Percentiles rank a stretch among this genome's conserved stretches.
phyloP scores from a whole-genome alignment of 2,329 filamentous ascomycete species.

The Graphilbum ipis-grandicollis region DNA sequence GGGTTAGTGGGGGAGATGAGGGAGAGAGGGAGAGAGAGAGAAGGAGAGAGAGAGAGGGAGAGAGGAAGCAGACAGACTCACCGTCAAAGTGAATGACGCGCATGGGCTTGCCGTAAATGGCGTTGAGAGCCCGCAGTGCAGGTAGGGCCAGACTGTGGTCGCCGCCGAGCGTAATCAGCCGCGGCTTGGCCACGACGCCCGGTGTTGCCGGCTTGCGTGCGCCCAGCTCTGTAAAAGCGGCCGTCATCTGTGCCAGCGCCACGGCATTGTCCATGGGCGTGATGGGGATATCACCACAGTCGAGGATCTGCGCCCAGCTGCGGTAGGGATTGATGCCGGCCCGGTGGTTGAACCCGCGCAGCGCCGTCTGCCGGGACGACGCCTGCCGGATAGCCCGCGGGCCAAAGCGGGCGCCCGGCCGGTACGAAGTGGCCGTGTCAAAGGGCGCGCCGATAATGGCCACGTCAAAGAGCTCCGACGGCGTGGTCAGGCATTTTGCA shows the following conservation, averaged over 20 bases:
- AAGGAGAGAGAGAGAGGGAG: conserved; percentile 13
- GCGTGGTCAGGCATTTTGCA: conserved; percentile 51
- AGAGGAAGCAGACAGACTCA: conserved; percentile 9
- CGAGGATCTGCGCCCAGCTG: conserved; percentile 61
- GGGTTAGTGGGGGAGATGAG: neutral
- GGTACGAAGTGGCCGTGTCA: conserved; percentile 55
- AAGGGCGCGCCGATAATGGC: conserved; percentile 58
- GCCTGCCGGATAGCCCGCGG: conserved; percentile 76
- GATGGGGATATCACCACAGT: conserved; percentile 83
- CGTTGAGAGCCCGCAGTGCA: conserved; percentile 47
- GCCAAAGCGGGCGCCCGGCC: conserved; percentile 64
- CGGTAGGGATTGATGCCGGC: conserved; percentile 71
- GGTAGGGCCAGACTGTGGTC: conserved; percentile 58
- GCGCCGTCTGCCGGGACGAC: conserved; percentile 62
- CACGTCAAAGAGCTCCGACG: conserved; percentile 48
- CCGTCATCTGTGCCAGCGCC: conserved; percentile 68
- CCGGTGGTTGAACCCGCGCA: conserved; percentile 67
- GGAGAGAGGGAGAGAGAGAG: neutral
- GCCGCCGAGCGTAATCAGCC: conserved; percentile 53
- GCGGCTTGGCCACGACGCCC: conserved; percentile 21
- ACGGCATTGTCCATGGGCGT: conserved; percentile 75
- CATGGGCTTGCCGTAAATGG: conserved; percentile 42
- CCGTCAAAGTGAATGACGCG: conserved; percentile 61
- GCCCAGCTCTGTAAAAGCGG: conserved; percentile 56
- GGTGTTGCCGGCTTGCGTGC: conserved; percentile 18